phyloP scores from a whole-genome alignment of 202 grass and related monocot genomes.

The Zizania palustris region DNA sequence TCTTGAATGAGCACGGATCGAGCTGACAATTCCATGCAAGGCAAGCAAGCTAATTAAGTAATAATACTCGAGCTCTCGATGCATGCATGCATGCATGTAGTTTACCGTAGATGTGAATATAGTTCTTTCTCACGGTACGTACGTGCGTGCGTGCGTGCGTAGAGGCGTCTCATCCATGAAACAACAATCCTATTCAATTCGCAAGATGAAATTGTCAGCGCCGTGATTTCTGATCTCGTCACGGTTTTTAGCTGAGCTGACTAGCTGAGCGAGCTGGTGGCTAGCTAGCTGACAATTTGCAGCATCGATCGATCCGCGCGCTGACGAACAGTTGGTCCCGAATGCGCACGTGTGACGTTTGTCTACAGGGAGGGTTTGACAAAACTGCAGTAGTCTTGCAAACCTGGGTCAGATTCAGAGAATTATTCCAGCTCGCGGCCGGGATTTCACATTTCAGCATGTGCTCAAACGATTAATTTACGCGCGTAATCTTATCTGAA shows the following conservation, averaged over 20 bases:
- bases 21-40: slow-evolving; percentile 14
- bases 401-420: slow-evolving; percentile 37
- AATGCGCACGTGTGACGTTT: slow-evolving; percentile 40
- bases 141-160: background rate
- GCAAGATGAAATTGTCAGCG: slow-evolving; percentile 9
- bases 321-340: background rate
- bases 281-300: slow-evolving; percentile 20
- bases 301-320: background rate
- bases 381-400: background rate
- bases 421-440: slow-evolving; percentile 22
- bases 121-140: background rate
- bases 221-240: background rate
- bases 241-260: background rate
- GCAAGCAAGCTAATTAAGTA: background rate
- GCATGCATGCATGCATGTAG: background rate
- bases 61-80: background rate
- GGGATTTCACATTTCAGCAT: slow-evolving; percentile 23
- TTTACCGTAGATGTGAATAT: background rate
- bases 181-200: slow-evolving; percentile 14
- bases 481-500: slow-evolving; percentile 33
- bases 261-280: too few relatives aligned
- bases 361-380: slow-evolving; percentile 27
- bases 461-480: slow-evolving; percentile 28
- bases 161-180: background rate
- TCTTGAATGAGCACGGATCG: background rate